Evolutionary conservation across 2,329 filamentous ascomycete genomes (phyloP), one percentile per base, ranked within the genome.

Genomic region (Trichoderma lentiforme): DNA sequence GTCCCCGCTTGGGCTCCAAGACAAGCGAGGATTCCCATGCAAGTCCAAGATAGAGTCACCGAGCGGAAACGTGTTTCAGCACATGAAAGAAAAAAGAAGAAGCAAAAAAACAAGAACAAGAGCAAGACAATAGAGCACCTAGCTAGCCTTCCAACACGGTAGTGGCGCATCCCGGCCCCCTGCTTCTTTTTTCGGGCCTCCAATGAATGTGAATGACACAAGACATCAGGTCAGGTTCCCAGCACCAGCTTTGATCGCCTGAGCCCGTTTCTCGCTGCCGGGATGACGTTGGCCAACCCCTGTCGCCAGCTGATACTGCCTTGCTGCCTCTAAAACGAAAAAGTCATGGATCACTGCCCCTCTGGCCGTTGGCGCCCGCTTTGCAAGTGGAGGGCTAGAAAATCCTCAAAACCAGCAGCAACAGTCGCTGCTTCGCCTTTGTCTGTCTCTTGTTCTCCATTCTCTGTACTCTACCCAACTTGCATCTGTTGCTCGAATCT

Each of bases 281-380:
- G 71, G 65, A 69, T 72, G 71, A 72, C 71, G 71, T 70, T 60
- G 62, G 51, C 36, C 62, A 53, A 57, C 71, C 71, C 71, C 71
- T 70, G 65, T 51, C 63, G 32, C 71, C 71, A 72, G 71, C 71
- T 72, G 71, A 72, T 72, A 70, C 71, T 72, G 71, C 71, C 71
- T 73, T 73, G 71, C 61, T 71, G 71, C 60, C 71, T 61, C 56
- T 57, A 36, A 62, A 67, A 71, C 2, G 18, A 43, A 43, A 43
- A 43, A 43, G 36, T 58, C 47, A 60, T 28, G 26, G 47, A 71
- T 72, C 71, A 72, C 66, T 66, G 66, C 71, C 65, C 65, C 65
- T 69, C 65, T 60, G 47, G 51, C 61, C 47, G 47, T 56, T 63
- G 69, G 58, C 69, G 69, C 69, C 69, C 61, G 60, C 69, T 58